Evolutionary conservation across 768 basidiomycete genomes (phyloP), one percentile per base, ranked within the genome.

Genomic region (Phylloporus sp.): DNA sequence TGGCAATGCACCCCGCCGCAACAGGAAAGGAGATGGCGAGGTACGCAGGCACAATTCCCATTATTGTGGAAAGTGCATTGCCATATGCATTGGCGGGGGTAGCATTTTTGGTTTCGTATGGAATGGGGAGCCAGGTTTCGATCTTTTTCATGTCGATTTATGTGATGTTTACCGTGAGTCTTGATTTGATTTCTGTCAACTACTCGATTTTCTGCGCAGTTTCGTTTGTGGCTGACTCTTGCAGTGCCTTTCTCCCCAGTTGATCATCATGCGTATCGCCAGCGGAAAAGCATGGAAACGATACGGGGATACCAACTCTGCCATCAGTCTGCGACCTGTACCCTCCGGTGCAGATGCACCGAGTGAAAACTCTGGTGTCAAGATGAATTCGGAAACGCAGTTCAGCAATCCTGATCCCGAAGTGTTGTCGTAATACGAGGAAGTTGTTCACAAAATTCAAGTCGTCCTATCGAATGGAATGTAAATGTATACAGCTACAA

Each of bases 161-260:
- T 20, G 32, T 31, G 4, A 44, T 54, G 54, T 50, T 55, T 11
- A 50, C 44, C 9, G 47, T 55, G 21, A 17, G 53, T 44, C 2
- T 20, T 36, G n/a, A 7, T 15, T 15, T 29, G 14, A 15, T 7
- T 15, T 32, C 31, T 8, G 6, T 33, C 32, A n/a, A 9, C 4
- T 5, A 17, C 9, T 15, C 17, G n/a, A 8, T 33, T 33, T 32
- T 17, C 17, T 17, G 4, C n/a, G 32, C 9, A n/a, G 31, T 33
- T 18, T n/a, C n/a, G 17, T 22, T n/a, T 2, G 18, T 29, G 11
- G 26, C 35, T 29, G 14, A 31, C 29, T 31, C 17, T 20, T 3
- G 26, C 24, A 55, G 48, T 55, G 48, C 29, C 29, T 55, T 23
- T 46, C 48, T 14, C 53, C 53, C 6, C 42, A 54, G 31, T 35